Percentiles rank a stretch among this genome's conserved stretches.
Conservation (phyloP, 164 flowering plant species). For the Santalum album region DNA sequence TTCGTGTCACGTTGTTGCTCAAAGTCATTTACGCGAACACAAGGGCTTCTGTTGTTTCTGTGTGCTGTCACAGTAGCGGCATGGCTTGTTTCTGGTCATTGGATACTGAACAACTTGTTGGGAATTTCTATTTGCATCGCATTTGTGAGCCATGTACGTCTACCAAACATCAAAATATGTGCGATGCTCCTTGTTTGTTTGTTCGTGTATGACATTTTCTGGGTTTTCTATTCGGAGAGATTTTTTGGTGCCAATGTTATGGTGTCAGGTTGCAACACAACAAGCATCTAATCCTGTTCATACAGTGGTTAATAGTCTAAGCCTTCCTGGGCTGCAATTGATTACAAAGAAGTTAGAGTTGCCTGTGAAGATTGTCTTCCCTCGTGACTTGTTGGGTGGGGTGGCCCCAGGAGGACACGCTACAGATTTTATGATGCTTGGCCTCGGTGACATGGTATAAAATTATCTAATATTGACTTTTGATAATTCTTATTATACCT, state of each 20-base stretch:
- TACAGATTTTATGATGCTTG: conserved; percentile 91
- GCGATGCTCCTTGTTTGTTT: conserved; percentile 83
- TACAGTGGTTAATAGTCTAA: conserved; percentile 80
- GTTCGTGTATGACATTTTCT: conserved; percentile 88
- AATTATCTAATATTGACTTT: not conserved
- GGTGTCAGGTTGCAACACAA: conserved; percentile 93
- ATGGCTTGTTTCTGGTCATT: conserved; percentile 91
- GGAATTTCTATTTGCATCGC: conserved; percentile 88
- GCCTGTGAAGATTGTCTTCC: conserved; percentile 90
- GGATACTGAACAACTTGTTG: conserved; percentile 81
- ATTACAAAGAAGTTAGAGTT: conserved; percentile 84
- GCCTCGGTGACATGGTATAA: conserved; percentile 96
- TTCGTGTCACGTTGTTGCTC: conserved; percentile 71
- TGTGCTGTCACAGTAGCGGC: conserved; percentile 47
- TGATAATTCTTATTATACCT: too few species aligned
- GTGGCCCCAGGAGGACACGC: conserved; percentile 43
- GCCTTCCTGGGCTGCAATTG: conserved; percentile 83
- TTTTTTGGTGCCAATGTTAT: conserved; percentile 95
- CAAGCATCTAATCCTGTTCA: conserved; percentile 96
- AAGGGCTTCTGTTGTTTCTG: conserved; percentile 44
- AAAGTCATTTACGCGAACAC: conserved; percentile 61
- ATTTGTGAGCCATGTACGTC: conserved; percentile 94
- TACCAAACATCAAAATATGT: conserved; percentile 91
- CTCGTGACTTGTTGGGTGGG: conserved; percentile 73
- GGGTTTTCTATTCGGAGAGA: conserved; percentile 97